These are phyloP conservation scores for Sporopachydermia cereana DNA, from an alignment of 1,139 yeast species.

Conservation along the genomic window DNA sequence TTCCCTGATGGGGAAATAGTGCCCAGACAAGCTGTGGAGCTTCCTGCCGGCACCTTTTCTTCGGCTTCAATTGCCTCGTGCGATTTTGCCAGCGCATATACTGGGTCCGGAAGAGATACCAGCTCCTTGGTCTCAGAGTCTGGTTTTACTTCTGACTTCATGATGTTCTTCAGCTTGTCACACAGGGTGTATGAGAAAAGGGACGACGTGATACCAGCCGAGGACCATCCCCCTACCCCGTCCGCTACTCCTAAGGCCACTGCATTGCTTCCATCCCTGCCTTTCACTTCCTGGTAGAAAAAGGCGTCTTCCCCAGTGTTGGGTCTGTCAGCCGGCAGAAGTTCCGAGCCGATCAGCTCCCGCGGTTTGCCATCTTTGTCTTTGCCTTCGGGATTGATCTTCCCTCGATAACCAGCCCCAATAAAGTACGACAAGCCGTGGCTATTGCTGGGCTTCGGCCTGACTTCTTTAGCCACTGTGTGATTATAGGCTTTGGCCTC, in stretches of 20 bases:
- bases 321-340: conserved; percentile 9
- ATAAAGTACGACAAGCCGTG: not conserved
- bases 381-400: not conserved
- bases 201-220: conserved; percentile 76
- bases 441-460: not conserved
- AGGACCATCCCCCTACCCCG: conserved; percentile 98
- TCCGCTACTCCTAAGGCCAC: conserved; percentile 85
- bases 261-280: conserved; percentile 26
- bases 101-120: conserved; percentile 27
- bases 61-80: conserved; percentile 41
- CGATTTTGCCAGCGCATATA: conserved; percentile 40
- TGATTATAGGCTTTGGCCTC: too few species aligned
- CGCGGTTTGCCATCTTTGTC: not conserved
- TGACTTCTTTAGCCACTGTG: not conserved
- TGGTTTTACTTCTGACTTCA: conserved; percentile 10
- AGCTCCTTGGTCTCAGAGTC: conserved; percentile 5
- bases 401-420: conserved; percentile 2
- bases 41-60: conserved; percentile 72
- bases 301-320: conserved; percentile 80
- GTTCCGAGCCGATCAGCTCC: not conserved
- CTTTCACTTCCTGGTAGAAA: conserved; percentile 36
- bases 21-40: conserved; percentile 92
- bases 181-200: conserved; percentile 25
- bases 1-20: conserved; percentile 44
- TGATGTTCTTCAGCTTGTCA: conserved; percentile 18